Evolutionary conservation across 1,139 yeast species (phyloP).

Genomic region (Pneumocystis sp.): DNA sequence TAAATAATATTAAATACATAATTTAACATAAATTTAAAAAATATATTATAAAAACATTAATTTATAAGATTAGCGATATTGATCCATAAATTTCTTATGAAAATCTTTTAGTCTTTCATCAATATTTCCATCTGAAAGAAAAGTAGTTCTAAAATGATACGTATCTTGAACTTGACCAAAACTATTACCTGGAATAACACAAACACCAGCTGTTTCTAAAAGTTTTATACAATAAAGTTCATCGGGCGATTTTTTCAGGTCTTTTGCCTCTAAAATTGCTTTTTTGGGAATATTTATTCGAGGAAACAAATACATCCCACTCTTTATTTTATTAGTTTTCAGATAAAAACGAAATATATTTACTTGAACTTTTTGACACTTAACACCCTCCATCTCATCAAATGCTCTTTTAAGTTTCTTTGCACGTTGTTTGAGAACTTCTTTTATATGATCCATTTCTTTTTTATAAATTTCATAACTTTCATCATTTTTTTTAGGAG

Average conservation of each 20-base stretch:
- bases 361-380: conserved; percentile 55
- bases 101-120: neutral
- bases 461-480: conserved; percentile 51
- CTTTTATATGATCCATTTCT: conserved; percentile 49
- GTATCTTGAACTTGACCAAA: conserved; percentile 87
- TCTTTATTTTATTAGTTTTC: conserved; percentile 30
- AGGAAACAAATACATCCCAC: conserved; percentile 97
- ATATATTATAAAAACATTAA: neutral
- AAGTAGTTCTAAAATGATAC: conserved; percentile 85
- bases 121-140: conserved; percentile 73
- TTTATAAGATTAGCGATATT: neutral
- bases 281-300: conserved; percentile 45
- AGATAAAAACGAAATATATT: neutral
- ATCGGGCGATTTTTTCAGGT: conserved; percentile 48
- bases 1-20: neutral
- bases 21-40: neutral
- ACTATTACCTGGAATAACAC: conserved; percentile 95
- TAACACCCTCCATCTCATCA: conserved; percentile 57
- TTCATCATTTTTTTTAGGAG: conserved; percentile 63
- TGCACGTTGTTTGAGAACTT: conserved; percentile 51
- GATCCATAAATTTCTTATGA: neutral
- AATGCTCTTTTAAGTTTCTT: conserved; percentile 53
- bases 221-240: conserved; percentile 75
- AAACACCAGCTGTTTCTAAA: conserved; percentile 81
- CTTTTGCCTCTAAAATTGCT: conserved; percentile 48